A percentile compares a stretch with the other conserved stretches of the same genome.
Conservation (phyloP, 768 basidiomycete species). For the Rhodotorula toruloides region DNA sequence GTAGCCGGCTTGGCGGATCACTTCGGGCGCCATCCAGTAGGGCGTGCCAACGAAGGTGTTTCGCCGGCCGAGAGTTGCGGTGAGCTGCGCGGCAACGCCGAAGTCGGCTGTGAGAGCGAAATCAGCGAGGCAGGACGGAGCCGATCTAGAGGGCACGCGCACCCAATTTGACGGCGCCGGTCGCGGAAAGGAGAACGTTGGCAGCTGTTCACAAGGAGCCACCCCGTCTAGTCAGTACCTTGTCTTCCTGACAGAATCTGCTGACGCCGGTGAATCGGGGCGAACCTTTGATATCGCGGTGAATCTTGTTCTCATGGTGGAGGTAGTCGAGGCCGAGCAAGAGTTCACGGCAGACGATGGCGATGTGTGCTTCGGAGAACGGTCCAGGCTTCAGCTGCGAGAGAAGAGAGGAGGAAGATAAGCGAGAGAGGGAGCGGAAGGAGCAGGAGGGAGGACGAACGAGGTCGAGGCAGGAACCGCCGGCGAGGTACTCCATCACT, state of each 20-base stretch:
- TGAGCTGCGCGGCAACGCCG: slow-evolving; percentile 94
- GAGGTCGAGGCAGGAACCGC: slow-evolving; percentile 95
- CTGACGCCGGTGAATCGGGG: neutral
- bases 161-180: slow-evolving; percentile 85
- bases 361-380: slow-evolving; percentile 89
- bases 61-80: slow-evolving; percentile 58
- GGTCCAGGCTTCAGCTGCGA: slow-evolving; percentile 71
- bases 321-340: slow-evolving; percentile 90
- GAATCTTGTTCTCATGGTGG: slow-evolving; percentile 92
- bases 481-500: slow-evolving; percentile 97
- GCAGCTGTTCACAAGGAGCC: slow-evolving; percentile 55
- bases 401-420: slow-evolving; percentile 14
- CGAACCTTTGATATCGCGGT: slow-evolving; percentile 82
- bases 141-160: slow-evolving; percentile 5
- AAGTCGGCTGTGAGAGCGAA: slow-evolving; percentile 66
- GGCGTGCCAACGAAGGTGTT: slow-evolving; percentile 98
- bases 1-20: slow-evolving; percentile 94
- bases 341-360: slow-evolving; percentile 87
- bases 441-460: slow-evolving; percentile 40
- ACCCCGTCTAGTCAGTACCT: too few relatives aligned
- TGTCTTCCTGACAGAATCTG: too few relatives aligned
- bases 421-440: neutral
- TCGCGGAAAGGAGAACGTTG: slow-evolving; percentile 82
- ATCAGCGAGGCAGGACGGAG: neutral
- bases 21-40: slow-evolving; percentile 98